A percentile compares a stretch with the other conserved stretches of the same genome.
These are phyloP conservation scores for Kodamaea laetipori DNA, from an alignment of 805 yeast genomes.

Conservation along the genomic window DNA sequence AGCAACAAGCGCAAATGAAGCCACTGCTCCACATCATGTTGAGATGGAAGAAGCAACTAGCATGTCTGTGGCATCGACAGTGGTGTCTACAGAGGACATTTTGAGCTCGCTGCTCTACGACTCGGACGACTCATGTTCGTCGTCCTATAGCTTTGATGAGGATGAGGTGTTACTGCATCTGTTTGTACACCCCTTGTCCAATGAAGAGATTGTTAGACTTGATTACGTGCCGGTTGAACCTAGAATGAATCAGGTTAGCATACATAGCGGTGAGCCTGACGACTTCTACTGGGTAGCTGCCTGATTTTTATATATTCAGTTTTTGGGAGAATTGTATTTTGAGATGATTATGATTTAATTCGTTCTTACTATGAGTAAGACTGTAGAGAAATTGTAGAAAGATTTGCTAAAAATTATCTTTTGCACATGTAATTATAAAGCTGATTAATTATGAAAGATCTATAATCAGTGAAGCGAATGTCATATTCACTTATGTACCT, in stretches of 20 bases:
- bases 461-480: too few relatives aligned
- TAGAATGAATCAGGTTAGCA: slow-evolving; percentile 8
- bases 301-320: slow-evolving; percentile 1
- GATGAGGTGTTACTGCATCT: slow-evolving; percentile 19
- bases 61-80: slow-evolving; percentile 9
- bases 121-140: slow-evolving; percentile 18
- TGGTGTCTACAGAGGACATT: slow-evolving; percentile 23
- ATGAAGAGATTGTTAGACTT: slow-evolving; percentile 21
- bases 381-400: too few relatives aligned
- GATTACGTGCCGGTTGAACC: slow-evolving; percentile 11
- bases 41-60: neutral
- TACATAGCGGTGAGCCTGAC: slow-evolving; percentile 17
- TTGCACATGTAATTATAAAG: too few relatives aligned
- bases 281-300: slow-evolving; percentile 25
- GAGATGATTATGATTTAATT: too few relatives aligned
- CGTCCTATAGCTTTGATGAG: slow-evolving; percentile 19
- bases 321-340: too few relatives aligned
- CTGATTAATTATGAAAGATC: too few relatives aligned
- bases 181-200: slow-evolving; percentile 24
- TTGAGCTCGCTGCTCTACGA: slow-evolving; percentile 22
- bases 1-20: neutral
- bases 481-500: too few relatives aligned
- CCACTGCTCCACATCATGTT: neutral
- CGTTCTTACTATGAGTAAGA: too few relatives aligned
- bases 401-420: too few relatives aligned